phyloP scores from a whole-genome alignment of 2,329 filamentous ascomycete species.

The Cercospora nicotianae region DNA sequence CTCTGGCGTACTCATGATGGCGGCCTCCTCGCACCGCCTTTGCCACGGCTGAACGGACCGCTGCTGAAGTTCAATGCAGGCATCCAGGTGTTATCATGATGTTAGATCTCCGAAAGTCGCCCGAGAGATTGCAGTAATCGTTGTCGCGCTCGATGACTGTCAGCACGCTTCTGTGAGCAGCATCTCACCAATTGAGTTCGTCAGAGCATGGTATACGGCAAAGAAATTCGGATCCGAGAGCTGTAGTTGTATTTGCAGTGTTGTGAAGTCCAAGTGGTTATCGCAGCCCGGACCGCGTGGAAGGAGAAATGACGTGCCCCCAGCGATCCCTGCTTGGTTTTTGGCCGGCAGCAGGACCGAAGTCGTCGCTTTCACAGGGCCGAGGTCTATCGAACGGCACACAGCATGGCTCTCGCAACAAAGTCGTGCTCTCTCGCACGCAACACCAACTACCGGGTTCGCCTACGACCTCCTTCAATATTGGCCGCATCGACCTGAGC shows the following conservation, averaged over 20 bases:
- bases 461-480: background rate
- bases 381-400: slow-evolving; percentile 5
- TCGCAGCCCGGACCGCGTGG: background rate
- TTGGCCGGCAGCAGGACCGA: slow-evolving; percentile 2
- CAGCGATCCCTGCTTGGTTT: background rate
- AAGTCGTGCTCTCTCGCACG: background rate
- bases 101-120: background rate
- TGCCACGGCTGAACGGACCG: background rate
- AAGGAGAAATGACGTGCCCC: background rate
- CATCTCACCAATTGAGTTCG: background rate
- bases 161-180: background rate
- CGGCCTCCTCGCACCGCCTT: background rate
- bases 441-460: background rate
- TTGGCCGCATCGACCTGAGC: too few relatives aligned
- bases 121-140: background rate
- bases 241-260: background rate
- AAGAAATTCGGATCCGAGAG: background rate
- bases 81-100: background rate
- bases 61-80: background rate
- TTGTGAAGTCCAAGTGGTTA: background rate
- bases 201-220: background rate
- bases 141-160: background rate
- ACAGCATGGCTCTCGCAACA: slow-evolving; percentile 1
- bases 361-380: slow-evolving; percentile 4
- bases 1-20: slow-evolving; percentile 7